phyloP scores from a whole-genome alignment of 1,284 basidiomycete genomes.

The Trichosporon sp. region DNA sequence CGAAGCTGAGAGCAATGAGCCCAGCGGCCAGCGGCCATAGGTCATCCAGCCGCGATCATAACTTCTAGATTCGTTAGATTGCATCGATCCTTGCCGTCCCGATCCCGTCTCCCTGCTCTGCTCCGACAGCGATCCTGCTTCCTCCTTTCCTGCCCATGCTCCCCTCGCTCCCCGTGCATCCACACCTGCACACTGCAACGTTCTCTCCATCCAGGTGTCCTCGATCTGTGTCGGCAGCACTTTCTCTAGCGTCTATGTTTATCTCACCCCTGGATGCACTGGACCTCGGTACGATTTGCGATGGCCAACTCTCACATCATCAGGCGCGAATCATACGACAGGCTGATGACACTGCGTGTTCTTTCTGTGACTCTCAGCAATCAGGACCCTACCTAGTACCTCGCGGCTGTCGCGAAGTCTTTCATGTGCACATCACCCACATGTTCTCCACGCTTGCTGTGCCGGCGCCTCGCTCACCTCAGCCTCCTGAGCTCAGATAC shows the following conservation, averaged over 20 bases:
- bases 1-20: neutral
- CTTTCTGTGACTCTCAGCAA: neutral
- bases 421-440: neutral
- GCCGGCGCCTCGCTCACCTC: neutral
- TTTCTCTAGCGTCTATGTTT: neutral
- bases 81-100: conserved; percentile 16
- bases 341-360: neutral
- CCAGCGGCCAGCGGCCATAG: neutral
- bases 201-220: neutral
- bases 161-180: neutral
- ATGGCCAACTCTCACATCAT: conserved; percentile 2
- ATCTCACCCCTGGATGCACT: neutral
- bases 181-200: neutral
- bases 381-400: neutral
- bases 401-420: conserved; percentile 2
- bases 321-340: neutral
- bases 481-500: too few relatives aligned
- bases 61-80: conserved; percentile 17
- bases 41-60: neutral
- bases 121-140: neutral
- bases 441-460: neutral
- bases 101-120: conserved; percentile 14
- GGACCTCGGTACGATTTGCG: neutral
- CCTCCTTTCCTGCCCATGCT: neutral
- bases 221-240: conserved; percentile 5